Conservation (phyloP, 192 early-diverging fungal species). For the Coemansia sp. region DNA sequence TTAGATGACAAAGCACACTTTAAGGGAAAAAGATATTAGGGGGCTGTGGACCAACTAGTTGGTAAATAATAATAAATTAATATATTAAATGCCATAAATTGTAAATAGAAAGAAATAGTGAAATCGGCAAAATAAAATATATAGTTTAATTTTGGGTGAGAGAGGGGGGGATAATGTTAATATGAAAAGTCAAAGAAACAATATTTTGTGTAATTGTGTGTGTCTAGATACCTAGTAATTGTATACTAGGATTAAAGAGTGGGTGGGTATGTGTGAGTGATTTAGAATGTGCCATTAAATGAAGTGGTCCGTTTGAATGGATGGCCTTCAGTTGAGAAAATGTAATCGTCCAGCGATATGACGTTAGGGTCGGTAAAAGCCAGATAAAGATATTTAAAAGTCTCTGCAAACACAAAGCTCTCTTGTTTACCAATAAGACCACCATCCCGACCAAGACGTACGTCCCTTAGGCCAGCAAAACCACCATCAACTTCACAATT, state of each 20-base stretch:
- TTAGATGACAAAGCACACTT: neutral
- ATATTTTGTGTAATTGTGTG: neutral
- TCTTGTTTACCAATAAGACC: constrained; percentile 48
- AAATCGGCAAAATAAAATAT: neutral
- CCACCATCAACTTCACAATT: constrained; percentile 65
- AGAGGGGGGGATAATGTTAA: neutral
- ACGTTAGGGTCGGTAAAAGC: constrained; percentile 68
- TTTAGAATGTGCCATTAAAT: constrained; percentile 47
- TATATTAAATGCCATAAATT: neutral
- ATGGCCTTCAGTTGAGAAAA: constrained; percentile 96
- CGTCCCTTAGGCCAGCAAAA: constrained; percentile 57
- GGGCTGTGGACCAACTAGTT: too few species aligned
- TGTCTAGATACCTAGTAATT: neutral
- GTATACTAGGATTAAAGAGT: too few species aligned
- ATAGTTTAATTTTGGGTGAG: neutral
- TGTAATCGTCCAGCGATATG: constrained; percentile 77
- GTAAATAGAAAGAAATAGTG: neutral
- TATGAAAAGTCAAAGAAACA: neutral
- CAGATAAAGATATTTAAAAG: constrained; percentile 94
- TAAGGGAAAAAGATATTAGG: too few species aligned
- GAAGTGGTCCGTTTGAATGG: constrained; percentile 56
- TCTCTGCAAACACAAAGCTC: constrained; percentile 92
- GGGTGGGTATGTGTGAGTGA: too few species aligned
- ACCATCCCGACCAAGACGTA: constrained; percentile 31
- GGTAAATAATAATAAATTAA: too few species aligned